Conservation (phyloP, 257 asterid genomes). For the Anisodus acutangulus region DNA sequence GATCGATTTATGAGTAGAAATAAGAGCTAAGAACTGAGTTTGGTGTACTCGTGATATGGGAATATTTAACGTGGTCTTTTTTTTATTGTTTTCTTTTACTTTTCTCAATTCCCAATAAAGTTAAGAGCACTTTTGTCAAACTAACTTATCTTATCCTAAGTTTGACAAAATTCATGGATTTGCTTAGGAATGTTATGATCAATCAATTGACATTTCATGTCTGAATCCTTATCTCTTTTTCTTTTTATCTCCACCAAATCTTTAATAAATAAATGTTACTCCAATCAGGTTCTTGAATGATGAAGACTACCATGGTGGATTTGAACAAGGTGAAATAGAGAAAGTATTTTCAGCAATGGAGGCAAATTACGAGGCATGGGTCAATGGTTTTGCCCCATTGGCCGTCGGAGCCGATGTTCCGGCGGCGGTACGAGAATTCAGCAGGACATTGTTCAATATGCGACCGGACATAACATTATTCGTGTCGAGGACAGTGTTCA, state of each 20-base stretch:
- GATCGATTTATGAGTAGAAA: background rate
- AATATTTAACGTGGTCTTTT: slow-evolving; percentile 32
- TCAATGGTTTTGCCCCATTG: slow-evolving; percentile 84
- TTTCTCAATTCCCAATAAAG: slow-evolving; percentile 25
- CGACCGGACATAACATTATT: slow-evolving; percentile 87
- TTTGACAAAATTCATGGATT: slow-evolving; percentile 24
- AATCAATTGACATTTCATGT: slow-evolving; percentile 10
- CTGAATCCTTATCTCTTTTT: background rate
- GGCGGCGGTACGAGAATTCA: slow-evolving; percentile 81
- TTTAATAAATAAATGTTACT: background rate
- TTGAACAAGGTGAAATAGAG: slow-evolving; percentile 75
- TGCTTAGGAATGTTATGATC: slow-evolving; percentile 15
- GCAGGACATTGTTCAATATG: slow-evolving; percentile 87
- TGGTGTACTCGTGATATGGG: slow-evolving; percentile 27
- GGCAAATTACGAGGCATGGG: slow-evolving; percentile 94
- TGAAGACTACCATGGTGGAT: slow-evolving; percentile 79
- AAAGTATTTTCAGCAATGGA: slow-evolving; percentile 81
- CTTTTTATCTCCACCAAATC: background rate
- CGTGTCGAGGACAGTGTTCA: slow-evolving; percentile 72
- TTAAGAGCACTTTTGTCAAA: slow-evolving; percentile 23
- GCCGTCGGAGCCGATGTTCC: slow-evolving; percentile 99
- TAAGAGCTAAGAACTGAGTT: background rate
- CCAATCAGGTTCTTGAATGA: slow-evolving; percentile 71
- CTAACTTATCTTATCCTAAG: slow-evolving; percentile 25
- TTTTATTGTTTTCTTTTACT: background rate